phyloP scores from a whole-genome alignment of 1,139 yeast species.

The Geotrichum carabidarum region DNA sequence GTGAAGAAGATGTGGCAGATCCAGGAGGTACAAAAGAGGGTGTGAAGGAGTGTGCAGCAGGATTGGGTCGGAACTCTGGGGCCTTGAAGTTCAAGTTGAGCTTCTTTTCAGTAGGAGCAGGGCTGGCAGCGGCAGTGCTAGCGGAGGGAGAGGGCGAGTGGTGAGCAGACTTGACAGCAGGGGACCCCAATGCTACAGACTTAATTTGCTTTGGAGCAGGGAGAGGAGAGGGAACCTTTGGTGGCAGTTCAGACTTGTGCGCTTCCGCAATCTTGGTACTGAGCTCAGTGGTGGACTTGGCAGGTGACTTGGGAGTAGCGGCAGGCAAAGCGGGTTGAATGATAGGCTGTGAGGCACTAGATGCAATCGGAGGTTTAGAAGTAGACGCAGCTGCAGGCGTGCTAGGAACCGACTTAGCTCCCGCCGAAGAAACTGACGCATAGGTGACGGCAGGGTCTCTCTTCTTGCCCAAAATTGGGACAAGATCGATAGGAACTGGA shows the following conservation, averaged over 20 bases:
- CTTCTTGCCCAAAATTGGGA: conserved; percentile 70
- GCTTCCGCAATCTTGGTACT: conserved; percentile 16
- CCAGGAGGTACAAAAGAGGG: conserved; percentile 43
- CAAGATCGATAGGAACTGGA: conserved; percentile 61
- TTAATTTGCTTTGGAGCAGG: conserved; percentile 9
- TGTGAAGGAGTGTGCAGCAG: conserved; percentile 66
- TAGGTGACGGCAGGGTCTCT: conserved; percentile 41
- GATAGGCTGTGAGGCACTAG: conserved; percentile 10
- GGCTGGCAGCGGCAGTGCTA: conserved; percentile 13
- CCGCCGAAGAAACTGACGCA: neutral
- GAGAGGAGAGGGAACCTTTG: conserved; percentile 19
- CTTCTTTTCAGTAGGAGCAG: conserved; percentile 20
- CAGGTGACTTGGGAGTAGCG: conserved; percentile 27
- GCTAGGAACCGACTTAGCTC: conserved; percentile 18
- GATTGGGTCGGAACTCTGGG: conserved; percentile 62
- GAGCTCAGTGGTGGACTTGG: conserved; percentile 21
- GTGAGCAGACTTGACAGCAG: conserved; percentile 8
- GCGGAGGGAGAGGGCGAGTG: conserved; percentile 11
- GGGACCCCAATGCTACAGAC: conserved; percentile 1
- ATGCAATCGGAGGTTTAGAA: conserved; percentile 2
- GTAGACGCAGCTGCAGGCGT: conserved; percentile 19
- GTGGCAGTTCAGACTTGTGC: conserved; percentile 11
- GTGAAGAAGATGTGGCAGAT: conserved; percentile 16
- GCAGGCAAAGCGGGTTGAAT: conserved; percentile 11
- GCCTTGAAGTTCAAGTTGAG: conserved; percentile 52